Conservation (phyloP, 2,329 filamentous ascomycete species). For the Exophiala sp. region DNA sequence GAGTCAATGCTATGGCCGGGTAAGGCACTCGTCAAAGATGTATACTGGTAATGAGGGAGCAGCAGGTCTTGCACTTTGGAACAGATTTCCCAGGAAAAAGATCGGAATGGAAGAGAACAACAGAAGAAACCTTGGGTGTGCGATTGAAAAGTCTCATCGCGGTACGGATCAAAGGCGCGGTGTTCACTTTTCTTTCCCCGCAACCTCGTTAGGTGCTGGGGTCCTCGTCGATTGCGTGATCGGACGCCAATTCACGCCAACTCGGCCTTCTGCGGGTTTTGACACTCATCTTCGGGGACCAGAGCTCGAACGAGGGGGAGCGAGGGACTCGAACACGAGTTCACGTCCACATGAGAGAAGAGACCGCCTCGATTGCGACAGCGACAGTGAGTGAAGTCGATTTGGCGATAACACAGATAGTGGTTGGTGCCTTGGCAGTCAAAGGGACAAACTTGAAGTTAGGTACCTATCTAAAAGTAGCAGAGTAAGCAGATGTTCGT, state of each 20-base stretch:
- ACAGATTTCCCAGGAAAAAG: not conserved
- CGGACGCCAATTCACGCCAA: slow-evolving; percentile 3
- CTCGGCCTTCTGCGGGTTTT: not conserved
- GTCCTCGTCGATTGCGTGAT: slow-evolving; percentile 13
- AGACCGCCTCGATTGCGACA: no score
- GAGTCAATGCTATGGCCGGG: no score
- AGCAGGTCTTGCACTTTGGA: not conserved
- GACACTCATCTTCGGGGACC: not conserved
- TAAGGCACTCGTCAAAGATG: no score
- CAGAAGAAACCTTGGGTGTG: not conserved
- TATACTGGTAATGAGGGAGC: not conserved
- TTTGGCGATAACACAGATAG: no score
- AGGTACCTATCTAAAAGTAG: no score
- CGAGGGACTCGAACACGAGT: no score
- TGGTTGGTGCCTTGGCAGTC: no score
- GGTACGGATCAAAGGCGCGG: not conserved
- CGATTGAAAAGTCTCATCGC: not conserved
- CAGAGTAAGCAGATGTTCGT: no score
- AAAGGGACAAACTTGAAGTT: no score
- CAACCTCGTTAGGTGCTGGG: not conserved
- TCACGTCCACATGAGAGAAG: no score
- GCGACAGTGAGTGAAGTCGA: no score
- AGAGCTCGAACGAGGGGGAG: not conserved
- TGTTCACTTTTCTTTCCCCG: slow-evolving; percentile 11
- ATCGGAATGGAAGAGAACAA: not conserved